Conservation (phyloP, 306 rosid genomes). For the Ziziphus jujuba region DNA sequence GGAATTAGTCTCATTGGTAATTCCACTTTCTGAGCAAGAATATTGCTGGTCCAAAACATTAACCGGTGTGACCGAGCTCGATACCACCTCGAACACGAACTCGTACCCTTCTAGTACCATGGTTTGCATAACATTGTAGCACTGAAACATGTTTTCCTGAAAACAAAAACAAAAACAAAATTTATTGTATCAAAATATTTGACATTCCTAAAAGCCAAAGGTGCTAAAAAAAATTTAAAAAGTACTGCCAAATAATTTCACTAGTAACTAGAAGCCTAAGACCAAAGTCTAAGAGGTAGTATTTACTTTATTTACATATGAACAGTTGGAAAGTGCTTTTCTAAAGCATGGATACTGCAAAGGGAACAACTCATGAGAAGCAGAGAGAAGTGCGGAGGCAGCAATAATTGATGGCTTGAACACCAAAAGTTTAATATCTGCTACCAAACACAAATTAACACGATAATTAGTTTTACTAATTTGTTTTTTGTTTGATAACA, state of each 20-base stretch:
- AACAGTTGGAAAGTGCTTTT: constrained; percentile 53
- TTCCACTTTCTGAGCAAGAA: constrained; percentile 75
- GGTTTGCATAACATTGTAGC: constrained; percentile 59
- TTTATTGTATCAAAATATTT: no score
- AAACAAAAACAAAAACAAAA: background rate
- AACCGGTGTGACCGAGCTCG: constrained; percentile 64
- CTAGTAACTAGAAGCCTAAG: background rate
- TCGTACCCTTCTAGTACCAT: constrained; percentile 54
- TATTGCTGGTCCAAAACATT: constrained; percentile 81
- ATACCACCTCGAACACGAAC: constrained; percentile 39
- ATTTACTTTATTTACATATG: constrained; percentile 65
- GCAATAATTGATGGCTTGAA: constrained; percentile 84
- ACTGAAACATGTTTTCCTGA: constrained; percentile 54
- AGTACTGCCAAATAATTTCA: background rate
- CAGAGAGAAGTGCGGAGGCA: constrained; percentile 73
- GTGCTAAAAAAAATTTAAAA: no score
- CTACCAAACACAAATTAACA: constrained; percentile 4
- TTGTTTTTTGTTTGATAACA: constrained; percentile 30
- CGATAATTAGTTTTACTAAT: background rate
- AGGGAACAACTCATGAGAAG: constrained; percentile 83
- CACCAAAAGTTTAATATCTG: constrained; percentile 72
- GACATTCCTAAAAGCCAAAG: no score
- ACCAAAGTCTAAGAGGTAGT: background rate
- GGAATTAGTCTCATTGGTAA: constrained; percentile 24
- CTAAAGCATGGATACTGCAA: constrained; percentile 67